Evolutionary conservation across 73 alveolate genomes (phyloP).

Genomic region (Paramecium sonneborni): DNA sequence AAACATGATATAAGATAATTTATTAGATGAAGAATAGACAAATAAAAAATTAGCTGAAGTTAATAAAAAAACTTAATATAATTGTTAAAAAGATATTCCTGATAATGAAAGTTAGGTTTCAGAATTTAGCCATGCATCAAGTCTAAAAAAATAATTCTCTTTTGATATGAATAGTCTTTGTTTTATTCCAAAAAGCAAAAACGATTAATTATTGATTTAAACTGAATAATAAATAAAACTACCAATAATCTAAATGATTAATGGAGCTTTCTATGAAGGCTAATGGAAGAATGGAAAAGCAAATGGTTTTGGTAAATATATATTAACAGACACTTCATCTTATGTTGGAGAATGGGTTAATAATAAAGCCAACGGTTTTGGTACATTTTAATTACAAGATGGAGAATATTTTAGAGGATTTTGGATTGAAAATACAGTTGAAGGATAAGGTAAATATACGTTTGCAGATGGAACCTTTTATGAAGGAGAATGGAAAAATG

Average conservation of each 20-base stretch:
- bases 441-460: constrained; percentile 65
- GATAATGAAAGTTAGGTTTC: background rate
- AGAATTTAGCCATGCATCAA: background rate
- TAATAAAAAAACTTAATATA: background rate
- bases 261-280: constrained; percentile 23
- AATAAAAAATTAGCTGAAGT: background rate
- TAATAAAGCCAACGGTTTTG: constrained; percentile 73
- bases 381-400: constrained; percentile 77
- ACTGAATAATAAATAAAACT: background rate
- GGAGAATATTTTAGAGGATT: constrained; percentile 78
- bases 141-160: background rate
- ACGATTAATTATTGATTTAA: background rate
- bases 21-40: background rate
- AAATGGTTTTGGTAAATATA: constrained; percentile 45
- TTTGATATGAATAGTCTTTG: background rate
- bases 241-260: background rate
- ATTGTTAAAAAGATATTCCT: background rate
- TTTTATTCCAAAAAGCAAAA: background rate
- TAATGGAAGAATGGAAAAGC: constrained; percentile 35
- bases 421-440: constrained; percentile 48
- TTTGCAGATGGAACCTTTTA: constrained; percentile 89
- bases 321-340: background rate
- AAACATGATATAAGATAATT: background rate
- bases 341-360: constrained; percentile 26
- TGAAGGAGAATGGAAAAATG: constrained; percentile 92